Base-by-base conservation (phyloP, 345 rosid genomes). In the Lumnitzera littorea region DNA sequence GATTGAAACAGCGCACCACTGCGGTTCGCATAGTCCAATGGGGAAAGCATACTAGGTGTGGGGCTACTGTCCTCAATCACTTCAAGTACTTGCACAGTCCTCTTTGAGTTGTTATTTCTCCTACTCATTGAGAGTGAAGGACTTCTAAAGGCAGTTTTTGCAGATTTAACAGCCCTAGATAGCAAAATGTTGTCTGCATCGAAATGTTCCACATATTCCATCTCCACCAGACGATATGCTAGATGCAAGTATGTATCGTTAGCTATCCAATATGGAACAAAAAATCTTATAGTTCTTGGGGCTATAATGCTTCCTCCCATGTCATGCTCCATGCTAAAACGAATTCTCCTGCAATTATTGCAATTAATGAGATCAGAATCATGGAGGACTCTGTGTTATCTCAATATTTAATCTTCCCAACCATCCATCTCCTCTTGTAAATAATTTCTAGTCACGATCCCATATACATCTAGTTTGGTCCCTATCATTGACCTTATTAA, bases 191-290 rank as follows among this genome's bases (percentile, higher is more conserved):
- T 73, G 72, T 91, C 91, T 46, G 63, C 57, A 66, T 91, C 96
- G 57, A 74, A 71, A 79, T 63, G 76, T 55, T 86, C 97, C 52
- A 63, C 20, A 57, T 82, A 84, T 69, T 94, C 99, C 70, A 90
- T 78, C 76, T 89, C 99, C 72, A 94, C 97, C 62, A 88, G 75
- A 71, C 80, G 84, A 75, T 94, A 94, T 51, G 82, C 86, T 61
- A 94, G 73, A 70, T 87, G 82, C 62, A 94, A 59, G 72, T 75
- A 80, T 17, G 97, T 84, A 76, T 83, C 84, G 69, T 94, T 94
- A 58, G 77, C 72, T 61, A 94, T 90, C 99, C 99, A 94, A 78
- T 90, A 94, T 51, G 99, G 99, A 58, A 90, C 91, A 70, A 88
- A 94, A 58, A 90, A 83, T 74, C 92, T 83, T 63, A 90, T 78